Percentiles rank a stretch among this genome's conserved stretches.
Conservation (phyloP, 2,329 filamentous ascomycete species). For the Aspergillus niger region DNA sequence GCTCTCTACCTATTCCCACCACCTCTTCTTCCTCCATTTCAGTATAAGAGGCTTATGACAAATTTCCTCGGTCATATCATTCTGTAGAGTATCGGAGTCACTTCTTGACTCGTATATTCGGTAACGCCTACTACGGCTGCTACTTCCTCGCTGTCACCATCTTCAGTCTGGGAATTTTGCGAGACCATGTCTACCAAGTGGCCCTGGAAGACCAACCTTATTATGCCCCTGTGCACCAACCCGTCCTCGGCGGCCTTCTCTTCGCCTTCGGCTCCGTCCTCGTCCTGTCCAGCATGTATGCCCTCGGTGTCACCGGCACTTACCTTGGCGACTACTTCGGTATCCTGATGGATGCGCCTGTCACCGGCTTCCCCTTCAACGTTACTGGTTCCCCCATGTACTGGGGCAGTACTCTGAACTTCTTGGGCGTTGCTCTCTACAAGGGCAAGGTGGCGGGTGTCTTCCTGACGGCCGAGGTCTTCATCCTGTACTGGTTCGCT, state of each 20-base stretch:
- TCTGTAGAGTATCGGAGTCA: slow-evolving; percentile 86
- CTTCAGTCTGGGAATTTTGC: slow-evolving; percentile 86
- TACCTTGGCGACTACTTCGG: slow-evolving; percentile 99
- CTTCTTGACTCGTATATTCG: slow-evolving; percentile 83
- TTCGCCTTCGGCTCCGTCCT: slow-evolving; percentile 77
- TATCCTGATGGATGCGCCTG: slow-evolving; percentile 92
- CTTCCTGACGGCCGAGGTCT: slow-evolving; percentile 72
- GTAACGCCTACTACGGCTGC: slow-evolving; percentile 76
- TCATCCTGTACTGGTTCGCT: slow-evolving; percentile 76
- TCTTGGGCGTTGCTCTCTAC: slow-evolving; percentile 81
- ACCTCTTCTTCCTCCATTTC: background rate
- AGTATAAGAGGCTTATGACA: slow-evolving; percentile 14
- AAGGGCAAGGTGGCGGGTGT: slow-evolving; percentile 87
- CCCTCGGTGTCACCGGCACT: slow-evolving; percentile 89
- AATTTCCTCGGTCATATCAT: slow-evolving; percentile 16
- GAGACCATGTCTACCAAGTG: slow-evolving; percentile 83
- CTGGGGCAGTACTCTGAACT: slow-evolving; percentile 88
- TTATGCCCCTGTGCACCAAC: slow-evolving; percentile 69
- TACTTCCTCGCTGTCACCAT: slow-evolving; percentile 87
- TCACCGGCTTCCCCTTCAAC: slow-evolving; percentile 95
- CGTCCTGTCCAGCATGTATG: slow-evolving; percentile 87
- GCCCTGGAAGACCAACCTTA: slow-evolving; percentile 76
- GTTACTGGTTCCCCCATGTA: slow-evolving; percentile 93
- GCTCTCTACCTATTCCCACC: background rate
- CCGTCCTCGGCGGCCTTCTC: slow-evolving; percentile 68